Evolutionary conservation across 345 rosid genomes (phyloP), one percentile per base, ranked within the genome.

Genomic region (Sonneratia alba): DNA sequence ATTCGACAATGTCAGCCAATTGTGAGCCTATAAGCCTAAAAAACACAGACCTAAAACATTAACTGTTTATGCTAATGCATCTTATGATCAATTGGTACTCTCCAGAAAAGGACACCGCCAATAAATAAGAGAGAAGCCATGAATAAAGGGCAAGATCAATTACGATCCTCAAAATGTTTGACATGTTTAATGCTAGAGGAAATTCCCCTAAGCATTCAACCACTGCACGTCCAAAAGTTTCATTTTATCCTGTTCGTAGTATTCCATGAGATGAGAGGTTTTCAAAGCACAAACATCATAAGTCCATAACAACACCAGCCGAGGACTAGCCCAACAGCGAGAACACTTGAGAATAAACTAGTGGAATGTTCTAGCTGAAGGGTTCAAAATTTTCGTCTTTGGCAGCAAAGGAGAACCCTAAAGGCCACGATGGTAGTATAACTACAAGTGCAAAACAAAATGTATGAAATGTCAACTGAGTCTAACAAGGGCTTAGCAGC

Each of bases 11-110:
- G 22, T 16, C 59, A 6, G 12, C 3, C n/a, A 57, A 57, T n/a
- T 34, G n/a, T 22, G 63, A 22, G 3, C 63, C n/a, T 18, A 16
- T 53, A 18, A 53, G 22, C 59, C 59, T 53, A 5, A 53, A 19
- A 53, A 4, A 0, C 22, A 6, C 9, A 53, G 59, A 21, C 22
- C 59, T 53, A 22, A 57, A n/a, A 22, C 63, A 57, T 57, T n/a
- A 57, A 42, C 45, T 57, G n/a, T 6, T 57, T 22, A 57, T 57
- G 63, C 32, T 22, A 22, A 10, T n/a, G 63, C 63, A 57, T n/a
- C 12, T 57, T 57, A 22, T 22, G 63, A 57, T n/a, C 69, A 67
- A 67, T 38, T 67, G 43, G 49, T 65, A 40, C 18, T 67, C 48
- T 67, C 51, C 16, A 34, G 27, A 51, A 51, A 36, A 51, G n/a